These are phyloP conservation scores for bread wheat (Triticum aestivum) DNA, from an alignment of 176 grass and related monocot genomes.

Conservation along the genomic window DNA sequence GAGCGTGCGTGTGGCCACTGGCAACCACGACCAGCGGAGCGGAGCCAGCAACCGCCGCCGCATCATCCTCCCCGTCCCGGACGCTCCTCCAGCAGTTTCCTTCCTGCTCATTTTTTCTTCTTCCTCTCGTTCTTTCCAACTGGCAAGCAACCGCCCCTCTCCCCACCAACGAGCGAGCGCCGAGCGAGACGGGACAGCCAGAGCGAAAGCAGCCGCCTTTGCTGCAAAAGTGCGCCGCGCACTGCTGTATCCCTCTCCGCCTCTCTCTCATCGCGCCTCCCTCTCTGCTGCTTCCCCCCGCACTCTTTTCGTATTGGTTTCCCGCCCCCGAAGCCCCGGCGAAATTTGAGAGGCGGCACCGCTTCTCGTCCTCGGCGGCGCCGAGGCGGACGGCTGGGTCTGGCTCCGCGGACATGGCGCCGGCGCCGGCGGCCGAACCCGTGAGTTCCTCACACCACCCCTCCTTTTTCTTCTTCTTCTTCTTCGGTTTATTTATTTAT, in stretches of 20 bases:
- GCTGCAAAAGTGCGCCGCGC: background rate
- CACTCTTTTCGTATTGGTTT: constrained; percentile 19
- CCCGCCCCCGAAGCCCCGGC: background rate
- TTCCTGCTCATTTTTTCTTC: no score
- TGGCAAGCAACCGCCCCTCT: background rate
- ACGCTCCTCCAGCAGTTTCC: background rate
- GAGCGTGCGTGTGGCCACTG: background rate
- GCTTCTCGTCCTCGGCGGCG: background rate
- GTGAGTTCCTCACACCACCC: background rate
- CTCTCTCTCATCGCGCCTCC: background rate
- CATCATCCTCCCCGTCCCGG: background rate
- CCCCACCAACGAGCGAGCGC: background rate
- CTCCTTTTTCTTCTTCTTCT: background rate
- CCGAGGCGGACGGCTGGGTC: no score
- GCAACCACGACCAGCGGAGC: background rate
- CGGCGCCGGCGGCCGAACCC: background rate
- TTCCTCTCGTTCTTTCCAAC: background rate
- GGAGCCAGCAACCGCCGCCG: constrained; percentile 1
- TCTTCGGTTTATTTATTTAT: background rate
- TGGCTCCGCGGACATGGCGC: background rate
- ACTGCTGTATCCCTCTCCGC: background rate
- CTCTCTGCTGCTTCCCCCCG: background rate
- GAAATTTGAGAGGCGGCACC: background rate
- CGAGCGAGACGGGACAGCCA: background rate
- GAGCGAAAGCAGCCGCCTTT: constrained; percentile 20